Evolutionary conservation across 2,329 filamentous ascomycete species (phyloP), one percentile per base, ranked within the genome.

Genomic region (Exophiala sp.): DNA sequence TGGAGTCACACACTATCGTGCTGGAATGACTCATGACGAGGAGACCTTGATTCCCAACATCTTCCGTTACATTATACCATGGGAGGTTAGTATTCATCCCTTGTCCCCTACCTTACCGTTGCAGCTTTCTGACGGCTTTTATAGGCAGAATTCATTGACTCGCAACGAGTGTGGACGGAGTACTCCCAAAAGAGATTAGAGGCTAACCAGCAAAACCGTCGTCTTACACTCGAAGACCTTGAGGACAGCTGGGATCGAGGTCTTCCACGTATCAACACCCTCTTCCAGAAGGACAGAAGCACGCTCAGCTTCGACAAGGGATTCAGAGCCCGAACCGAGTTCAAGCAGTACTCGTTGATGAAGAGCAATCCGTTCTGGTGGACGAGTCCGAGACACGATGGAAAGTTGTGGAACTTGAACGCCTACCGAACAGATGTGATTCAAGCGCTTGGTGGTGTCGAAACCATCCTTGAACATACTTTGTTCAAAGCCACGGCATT

Each of bases 341-440:
- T 99, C 78, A 99, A 99, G 78, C 86, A 94, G 29, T 99, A 97
- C 69, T 92, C 97, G 71, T 79, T 97, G 57, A 97, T 99, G 92
- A 96, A 95, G 83, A 95, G 88, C 73, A 96, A 97, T 69, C 94
- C 94, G 0, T 97, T 97, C 79, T 96, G 91, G 91, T 99, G 94
- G 94, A 99, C 94, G 3, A 95, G 89, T 65, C 92, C 97, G 71
- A 81, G 94, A 36, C 95, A 99, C 66, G 94, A 99, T 65, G 94
- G 94, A 68, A 97, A 97, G 68, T 73, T 99, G 3, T 99, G 94
- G 94, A 96, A 96, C 61, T 72, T 99, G 50, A 97, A 97, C 62
- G 89, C 90, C 1, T 96, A 97, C 73, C 80, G 94, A 59, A 96
- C 94, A 5, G 94, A 99, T 75, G 91, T 96, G 8, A 99, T 99